phyloP scores from a whole-genome alignment of 139 green algal species.

The Picochlorum sp. region DNA sequence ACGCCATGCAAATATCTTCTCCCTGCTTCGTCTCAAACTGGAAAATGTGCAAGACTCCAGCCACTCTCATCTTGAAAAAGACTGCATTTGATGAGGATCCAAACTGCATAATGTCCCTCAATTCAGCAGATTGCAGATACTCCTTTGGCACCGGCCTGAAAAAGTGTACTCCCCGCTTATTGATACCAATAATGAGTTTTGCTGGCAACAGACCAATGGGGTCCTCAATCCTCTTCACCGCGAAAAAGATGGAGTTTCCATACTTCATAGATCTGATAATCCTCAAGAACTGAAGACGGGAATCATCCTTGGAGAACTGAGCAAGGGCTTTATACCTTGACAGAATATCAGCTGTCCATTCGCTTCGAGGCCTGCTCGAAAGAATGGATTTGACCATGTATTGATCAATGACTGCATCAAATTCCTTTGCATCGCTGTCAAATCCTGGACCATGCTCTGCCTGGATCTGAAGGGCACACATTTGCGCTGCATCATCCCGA shows the following conservation, averaged over 20 bases:
- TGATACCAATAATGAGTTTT: constrained; percentile 93
- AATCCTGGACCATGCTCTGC: constrained; percentile 59
- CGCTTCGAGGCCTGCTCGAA: constrained; percentile 57
- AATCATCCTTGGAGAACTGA: constrained; percentile 84
- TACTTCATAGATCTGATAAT: constrained; percentile 93
- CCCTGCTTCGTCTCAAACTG: constrained; percentile 92
- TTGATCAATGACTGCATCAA: constrained; percentile 59
- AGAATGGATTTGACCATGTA: constrained; percentile 58
- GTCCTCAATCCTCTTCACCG: constrained; percentile 81
- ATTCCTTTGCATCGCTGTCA: constrained; percentile 40
- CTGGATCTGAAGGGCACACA: constrained; percentile 85
- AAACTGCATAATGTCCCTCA: constrained; percentile 98
- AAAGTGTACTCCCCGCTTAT: constrained; percentile 90
- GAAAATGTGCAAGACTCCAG: constrained; percentile 93
- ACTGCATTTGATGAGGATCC: constrained; percentile 75
- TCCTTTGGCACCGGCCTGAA: constrained; percentile 90
- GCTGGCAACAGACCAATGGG: constrained; percentile 90
- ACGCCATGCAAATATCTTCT: constrained; percentile 95
- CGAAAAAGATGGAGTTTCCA: constrained; percentile 74
- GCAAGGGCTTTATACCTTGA: constrained; percentile 68
- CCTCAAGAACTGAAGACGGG: constrained; percentile 79
- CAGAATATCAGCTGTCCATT: constrained; percentile 74
- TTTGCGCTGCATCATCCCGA: constrained; percentile 86
- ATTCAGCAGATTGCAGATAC: constrained; percentile 92
- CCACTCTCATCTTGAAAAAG: constrained; percentile 98